Evolutionary conservation across 2,329 filamentous ascomycete genomes (phyloP), one percentile per base, ranked within the genome.

Genomic region (Chaetothyriales sp.): DNA sequence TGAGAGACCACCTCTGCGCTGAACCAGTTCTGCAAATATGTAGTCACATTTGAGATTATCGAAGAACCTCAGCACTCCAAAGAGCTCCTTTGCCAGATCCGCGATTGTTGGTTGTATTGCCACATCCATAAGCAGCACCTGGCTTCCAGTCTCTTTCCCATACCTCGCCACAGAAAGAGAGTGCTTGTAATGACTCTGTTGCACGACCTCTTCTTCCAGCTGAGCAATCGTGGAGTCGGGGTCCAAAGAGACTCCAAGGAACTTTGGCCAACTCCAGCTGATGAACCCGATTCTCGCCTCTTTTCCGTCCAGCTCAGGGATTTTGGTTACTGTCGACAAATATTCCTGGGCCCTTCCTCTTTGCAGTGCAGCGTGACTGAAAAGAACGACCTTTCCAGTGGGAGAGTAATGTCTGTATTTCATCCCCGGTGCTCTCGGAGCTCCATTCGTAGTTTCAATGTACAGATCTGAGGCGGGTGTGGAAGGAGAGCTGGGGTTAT

Each of bases 391-490:
- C 45, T 76, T 80, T 1, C 92, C 93, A 65, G 82, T 86, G 1
- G 92, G 92, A 44, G 89, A 94, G 63, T 98, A 98, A 65, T 98
- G 92, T 64, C 92, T 86, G 65, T 98, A 98, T 68, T 98, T 98
- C 92, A 98, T 98, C 1, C 92, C 92, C 0, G 92, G 92, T 0
- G 92, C 92, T 51, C 86, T 76, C 0, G 92, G 92, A 8, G 76
- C 75, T 3, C 48, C 55, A 10, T 50, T 53, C 12, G 50, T 43
- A 18, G 55, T 53, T 15, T 55, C 52, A 18, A 47, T 47, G 32
- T 57, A 51, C 15, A 36, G 55, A 10, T 36, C 32, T n/a, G 28
- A 2, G n/a, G n/a, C 36, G 18, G 36, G 45, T n/a, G 43, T 28
- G 6, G 25, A 18, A n/a, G 48, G 18, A 18, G 51, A 53, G 12